Base-by-base conservation (phyloP, 345 rosid genomes). In the Dimocarpus longan region DNA sequence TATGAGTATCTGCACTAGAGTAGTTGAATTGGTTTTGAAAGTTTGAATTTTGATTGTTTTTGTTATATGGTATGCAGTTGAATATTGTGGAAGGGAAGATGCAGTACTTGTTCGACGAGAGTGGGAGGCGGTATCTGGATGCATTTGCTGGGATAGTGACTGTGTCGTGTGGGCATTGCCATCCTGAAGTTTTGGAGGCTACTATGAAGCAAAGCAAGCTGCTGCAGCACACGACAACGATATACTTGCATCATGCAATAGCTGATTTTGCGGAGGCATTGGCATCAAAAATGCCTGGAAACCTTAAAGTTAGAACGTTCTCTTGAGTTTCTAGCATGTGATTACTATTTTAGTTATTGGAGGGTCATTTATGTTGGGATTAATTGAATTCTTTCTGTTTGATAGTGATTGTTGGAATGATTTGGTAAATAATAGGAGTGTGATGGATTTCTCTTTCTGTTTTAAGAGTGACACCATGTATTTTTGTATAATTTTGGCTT, bases 31-130 rank as follows among this genome's bases (percentile, higher is more conserved):
- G 64, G 21, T 59, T 59, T 59, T 16, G 52, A 7, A 46, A 7
- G 52, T 46, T 46, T 7, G 52, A 11, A 46, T 46, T 46, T 46
- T 66, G 18, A 48, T 66, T 43, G 44, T 19, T 37, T 68, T 21
- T 40, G 9, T 43, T 52, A 5, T 24, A 56, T 66, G 75, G 60
- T 60, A 37, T 70, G 40, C 76, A 95, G 98, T 78, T 96, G 71
- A 96, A 94, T 76, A 96, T 96, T 21, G 98, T 94, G 3, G 97
- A 96, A 88, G 99, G 99, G 72, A 96, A 92, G 88, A 96, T 96
- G 99, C 98, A 94, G 39, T 96, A 96, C 76, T 70, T 96, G 90
- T 94, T 86, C 81, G 99, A 96, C 78, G 98, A 96, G 82, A 82
- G 37, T 21, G 97, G 99, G 69, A 85, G 73, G 88, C 82, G 96